Conservation (phyloP, 2,329 filamentous ascomycete species). For the Fusarium foetens region DNA sequence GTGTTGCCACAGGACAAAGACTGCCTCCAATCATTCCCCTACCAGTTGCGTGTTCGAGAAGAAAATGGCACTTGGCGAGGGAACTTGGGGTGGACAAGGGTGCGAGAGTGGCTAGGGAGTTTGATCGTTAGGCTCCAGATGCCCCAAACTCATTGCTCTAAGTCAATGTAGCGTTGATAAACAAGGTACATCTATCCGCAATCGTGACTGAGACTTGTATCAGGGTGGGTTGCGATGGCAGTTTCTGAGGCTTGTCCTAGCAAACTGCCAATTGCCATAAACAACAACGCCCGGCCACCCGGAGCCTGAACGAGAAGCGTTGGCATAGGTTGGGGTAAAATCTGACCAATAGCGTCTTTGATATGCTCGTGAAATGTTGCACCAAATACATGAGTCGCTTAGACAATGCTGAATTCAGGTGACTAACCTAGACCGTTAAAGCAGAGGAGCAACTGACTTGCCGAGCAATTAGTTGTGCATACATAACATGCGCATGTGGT, state of each 20-base stretch:
- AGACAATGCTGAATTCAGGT: conserved; percentile 29
- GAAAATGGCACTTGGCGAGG: conserved; percentile 26
- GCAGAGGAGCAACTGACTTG: conserved; percentile 8
- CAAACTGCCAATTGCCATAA: conserved; percentile 13
- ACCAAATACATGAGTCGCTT: conserved; percentile 15
- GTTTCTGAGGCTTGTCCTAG: conserved; percentile 5
- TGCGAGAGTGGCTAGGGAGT: conserved; percentile 12
- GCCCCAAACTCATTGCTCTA: background rate
- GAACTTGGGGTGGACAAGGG: conserved; percentile 28
- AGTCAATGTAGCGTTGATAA: conserved; percentile 6
- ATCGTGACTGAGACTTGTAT: conserved; percentile 6
- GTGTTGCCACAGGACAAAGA: conserved; percentile 15
- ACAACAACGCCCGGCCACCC: conserved; percentile 22
- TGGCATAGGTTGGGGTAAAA: conserved; percentile 21
- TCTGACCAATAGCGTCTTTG: conserved; percentile 15
- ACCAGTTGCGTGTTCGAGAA: conserved; percentile 25
- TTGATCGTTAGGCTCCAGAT: conserved; percentile 13
- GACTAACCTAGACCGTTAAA: conserved; percentile 13
- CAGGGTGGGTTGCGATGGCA: conserved; percentile 13
- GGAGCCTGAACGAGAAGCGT: conserved; percentile 10
- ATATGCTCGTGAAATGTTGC: background rate
- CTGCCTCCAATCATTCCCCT: conserved; percentile 30
- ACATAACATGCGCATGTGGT: background rate
- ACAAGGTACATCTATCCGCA: conserved; percentile 35
- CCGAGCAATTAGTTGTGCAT: background rate